Percentiles rank a stretch among this genome's conserved stretches.
These are phyloP conservation scores for Combretum micranthum DNA, from an alignment of 345 rosid genomes.

Conservation along the genomic window DNA sequence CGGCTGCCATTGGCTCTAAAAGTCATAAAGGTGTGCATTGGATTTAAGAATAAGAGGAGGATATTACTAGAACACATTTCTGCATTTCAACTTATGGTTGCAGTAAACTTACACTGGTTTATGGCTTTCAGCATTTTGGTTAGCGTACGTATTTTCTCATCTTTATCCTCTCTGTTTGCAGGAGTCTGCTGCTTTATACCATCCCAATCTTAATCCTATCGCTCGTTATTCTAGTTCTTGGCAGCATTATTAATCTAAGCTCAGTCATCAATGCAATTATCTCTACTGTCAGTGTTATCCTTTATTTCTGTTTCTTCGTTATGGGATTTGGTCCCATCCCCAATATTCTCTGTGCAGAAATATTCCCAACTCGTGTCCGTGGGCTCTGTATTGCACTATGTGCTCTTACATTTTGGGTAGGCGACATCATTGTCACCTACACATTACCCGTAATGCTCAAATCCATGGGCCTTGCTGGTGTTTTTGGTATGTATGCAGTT, in stretches of 20 bases:
- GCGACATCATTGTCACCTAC: constrained; percentile 31
- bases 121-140: too few species aligned
- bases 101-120: too few species aligned
- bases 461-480: constrained; percentile 31
- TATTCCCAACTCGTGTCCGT: constrained; percentile 34
- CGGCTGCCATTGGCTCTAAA: too few species aligned
- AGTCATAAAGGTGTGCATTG: too few species aligned
- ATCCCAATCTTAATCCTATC: constrained; percentile 31
- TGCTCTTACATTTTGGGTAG: constrained; percentile 30
- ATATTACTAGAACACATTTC: too few species aligned
- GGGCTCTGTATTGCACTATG: constrained; percentile 39
- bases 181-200: constrained; percentile 30
- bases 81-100: too few species aligned
- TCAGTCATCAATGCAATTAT: constrained; percentile 19
- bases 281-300: constrained; percentile 25
- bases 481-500: constrained; percentile 22
- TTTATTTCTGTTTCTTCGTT: constrained; percentile 32
- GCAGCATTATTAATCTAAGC: constrained; percentile 18
- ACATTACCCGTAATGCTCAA: constrained; percentile 28
- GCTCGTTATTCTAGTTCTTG: constrained; percentile 21
- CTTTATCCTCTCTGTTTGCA: constrained; percentile 8
- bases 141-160: neutral
- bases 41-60: too few species aligned
- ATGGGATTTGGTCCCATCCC: constrained; percentile 40
- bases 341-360: constrained; percentile 36